Conservation (phyloP, 176 grass and related monocot species). For the Rhynchospora pubera region DNA sequence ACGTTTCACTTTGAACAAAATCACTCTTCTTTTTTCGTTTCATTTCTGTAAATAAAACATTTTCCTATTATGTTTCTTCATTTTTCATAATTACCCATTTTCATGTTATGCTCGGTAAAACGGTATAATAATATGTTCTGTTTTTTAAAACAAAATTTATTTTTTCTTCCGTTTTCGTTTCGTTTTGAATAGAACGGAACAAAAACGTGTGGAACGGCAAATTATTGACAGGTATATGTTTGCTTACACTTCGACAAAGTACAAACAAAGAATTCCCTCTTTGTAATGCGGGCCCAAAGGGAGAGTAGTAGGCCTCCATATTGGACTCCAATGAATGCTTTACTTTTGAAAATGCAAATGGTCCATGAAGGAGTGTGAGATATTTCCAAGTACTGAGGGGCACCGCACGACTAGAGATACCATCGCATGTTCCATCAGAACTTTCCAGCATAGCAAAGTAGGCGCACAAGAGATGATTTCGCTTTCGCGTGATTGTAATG, state of each 20-base stretch:
- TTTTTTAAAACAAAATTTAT: too few species aligned
- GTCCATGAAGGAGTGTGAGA: neutral
- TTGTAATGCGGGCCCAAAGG: neutral
- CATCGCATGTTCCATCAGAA: constrained; percentile 6
- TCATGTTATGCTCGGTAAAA: too few species aligned
- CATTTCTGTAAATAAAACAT: too few species aligned
- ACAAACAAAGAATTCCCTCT: neutral
- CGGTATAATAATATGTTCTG: too few species aligned
- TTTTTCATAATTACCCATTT: too few species aligned
- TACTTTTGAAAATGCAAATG: constrained; percentile 1
- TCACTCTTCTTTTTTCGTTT: too few species aligned
- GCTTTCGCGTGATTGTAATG: constrained; percentile 8
- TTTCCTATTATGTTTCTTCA: too few species aligned
- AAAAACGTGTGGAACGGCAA: too few species aligned
- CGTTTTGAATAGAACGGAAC: too few species aligned
- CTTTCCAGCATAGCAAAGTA: constrained; percentile 14
- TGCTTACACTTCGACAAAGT: neutral
- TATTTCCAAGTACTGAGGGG: neutral
- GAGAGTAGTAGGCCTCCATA: neutral
- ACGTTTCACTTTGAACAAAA: too few species aligned
- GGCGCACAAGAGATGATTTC: neutral
- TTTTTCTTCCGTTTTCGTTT: too few species aligned
- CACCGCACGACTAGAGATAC: neutral
- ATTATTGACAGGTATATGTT: neutral
- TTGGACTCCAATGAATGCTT: neutral